Evolutionary conservation across 2,329 filamentous ascomycete species (phyloP), one percentile per base, ranked within the genome.

Genomic region (Ceratocystis albifundus): DNA sequence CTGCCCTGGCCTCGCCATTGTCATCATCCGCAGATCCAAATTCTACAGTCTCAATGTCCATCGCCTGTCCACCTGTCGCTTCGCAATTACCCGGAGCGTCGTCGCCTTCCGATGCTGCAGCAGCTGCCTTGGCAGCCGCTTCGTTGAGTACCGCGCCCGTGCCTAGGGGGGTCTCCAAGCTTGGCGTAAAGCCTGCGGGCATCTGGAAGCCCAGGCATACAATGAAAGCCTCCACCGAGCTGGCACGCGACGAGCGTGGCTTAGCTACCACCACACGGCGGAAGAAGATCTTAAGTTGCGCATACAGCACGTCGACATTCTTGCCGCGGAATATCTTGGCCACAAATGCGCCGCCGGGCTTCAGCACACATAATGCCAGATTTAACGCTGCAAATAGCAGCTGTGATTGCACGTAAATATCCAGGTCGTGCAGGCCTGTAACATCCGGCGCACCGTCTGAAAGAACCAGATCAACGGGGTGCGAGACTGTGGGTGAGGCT

Each of bases 361-460:
- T 88, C 25, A 99, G 83, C 12, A 99, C 91, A 73, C 93, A 96
- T 12, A 96, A 84, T 0, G 94, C 91, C 2, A 99, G 84, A 74
- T 96, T 96, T 22, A 99, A 83, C 0, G 94, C 94, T 0, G 93
- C 90, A 75, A 95, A 96, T 62, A 99, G 86, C 7, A 99, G 82
- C 76, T 97, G 94, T 7, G 89, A 92, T 77, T 99, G 94, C 20
- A 99, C 89, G 76, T 99, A 99, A 71, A 97, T 97, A 76, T 99
- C 94, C 45, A 99, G 84, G 74, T 99, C 94, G 75, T 99, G 94
- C 0, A 99, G 82, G 22, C 94, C 94, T 0, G 94, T 99, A 12
- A 99, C 94, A 72, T 99, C 94, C 0, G 94, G 94, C 0, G 94
- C 94, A 65, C 94, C 94, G 72, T 99, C 94, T 67, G 90, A 96